Percentiles rank a stretch among this genome's conserved stretches.
These are phyloP conservation scores for Syzygium jambos DNA, from an alignment of 345 rosid species.

Conservation along the genomic window DNA sequence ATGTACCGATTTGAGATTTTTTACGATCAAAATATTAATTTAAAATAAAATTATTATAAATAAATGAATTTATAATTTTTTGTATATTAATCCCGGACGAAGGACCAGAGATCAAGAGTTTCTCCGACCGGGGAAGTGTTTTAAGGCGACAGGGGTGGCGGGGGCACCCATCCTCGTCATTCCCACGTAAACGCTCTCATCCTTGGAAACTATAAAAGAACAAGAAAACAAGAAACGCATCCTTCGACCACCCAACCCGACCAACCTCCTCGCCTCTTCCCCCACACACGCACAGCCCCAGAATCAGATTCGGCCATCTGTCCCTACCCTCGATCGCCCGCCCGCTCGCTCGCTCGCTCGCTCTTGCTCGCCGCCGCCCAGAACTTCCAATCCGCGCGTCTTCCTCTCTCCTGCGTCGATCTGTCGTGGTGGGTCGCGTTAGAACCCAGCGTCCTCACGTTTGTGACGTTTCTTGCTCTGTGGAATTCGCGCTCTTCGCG, in stretches of 20 bases:
- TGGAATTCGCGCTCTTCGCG: neutral
- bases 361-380: neutral
- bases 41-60: no score
- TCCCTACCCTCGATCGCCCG: neutral
- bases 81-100: no score
- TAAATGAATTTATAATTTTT: no score
- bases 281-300: neutral
- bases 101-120: neutral
- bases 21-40: no score
- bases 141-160: neutral
- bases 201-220: neutral
- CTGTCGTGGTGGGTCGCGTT: neutral
- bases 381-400: neutral
- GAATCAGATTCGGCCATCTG: neutral
- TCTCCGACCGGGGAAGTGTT: neutral
- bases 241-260: neutral
- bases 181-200: neutral
- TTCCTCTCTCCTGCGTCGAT: neutral
- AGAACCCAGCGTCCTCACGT: neutral
- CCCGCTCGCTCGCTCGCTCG: neutral
- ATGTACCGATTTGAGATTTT: no score
- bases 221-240: neutral
- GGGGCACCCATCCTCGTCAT: neutral
- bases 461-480: neutral
- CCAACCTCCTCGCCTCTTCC: neutral